A percentile compares a stretch with the other conserved stretches of the same genome.
Evolutionary conservation across 1,284 basidiomycete species (phyloP).

Genomic region (Apiotrichum laibachii): DNA sequence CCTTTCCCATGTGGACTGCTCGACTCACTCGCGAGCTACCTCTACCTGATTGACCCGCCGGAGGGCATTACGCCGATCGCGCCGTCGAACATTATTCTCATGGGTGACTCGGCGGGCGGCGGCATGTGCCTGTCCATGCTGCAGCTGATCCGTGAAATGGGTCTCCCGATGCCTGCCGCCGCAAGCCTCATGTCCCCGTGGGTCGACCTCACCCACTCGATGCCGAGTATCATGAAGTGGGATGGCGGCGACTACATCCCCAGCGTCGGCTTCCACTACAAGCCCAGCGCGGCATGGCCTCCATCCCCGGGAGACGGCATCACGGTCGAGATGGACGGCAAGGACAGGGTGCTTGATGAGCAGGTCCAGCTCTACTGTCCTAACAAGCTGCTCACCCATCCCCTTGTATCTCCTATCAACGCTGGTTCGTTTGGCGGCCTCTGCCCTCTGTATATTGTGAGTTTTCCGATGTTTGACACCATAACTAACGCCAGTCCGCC

Average conservation of each 20-base stretch:
- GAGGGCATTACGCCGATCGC: slow-evolving; percentile 73
- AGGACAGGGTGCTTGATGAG: slow-evolving; percentile 39
- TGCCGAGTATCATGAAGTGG: slow-evolving; percentile 66
- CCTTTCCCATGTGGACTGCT: slow-evolving; percentile 66
- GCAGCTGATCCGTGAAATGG: slow-evolving; percentile 80
- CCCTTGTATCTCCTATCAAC: slow-evolving; percentile 55
- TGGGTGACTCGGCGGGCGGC: slow-evolving; percentile 90
- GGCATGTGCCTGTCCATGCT: slow-evolving; percentile 80
- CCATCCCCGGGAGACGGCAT: slow-evolving; percentile 41
- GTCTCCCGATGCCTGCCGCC: slow-evolving; percentile 78
- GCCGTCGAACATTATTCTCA: slow-evolving; percentile 75
- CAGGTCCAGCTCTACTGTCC: slow-evolving; percentile 57
- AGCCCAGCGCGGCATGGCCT: slow-evolving; percentile 50
- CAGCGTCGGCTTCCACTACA: slow-evolving; percentile 47
- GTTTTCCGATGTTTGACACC: slow-evolving; percentile 2
- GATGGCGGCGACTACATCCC: slow-evolving; percentile 48
- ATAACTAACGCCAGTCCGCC: slow-evolving; percentile 34
- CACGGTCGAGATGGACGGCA: slow-evolving; percentile 36
- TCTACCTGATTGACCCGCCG: slow-evolving; percentile 68
- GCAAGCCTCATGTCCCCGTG: slow-evolving; percentile 81
- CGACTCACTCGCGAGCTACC: slow-evolving; percentile 54
- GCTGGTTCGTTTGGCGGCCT: slow-evolving; percentile 55
- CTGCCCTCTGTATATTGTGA: slow-evolving; percentile 54
- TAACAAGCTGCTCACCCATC: slow-evolving; percentile 54
- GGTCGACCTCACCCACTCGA: slow-evolving; percentile 92